phyloP scores from a whole-genome alignment of 352 stramenopile species.

The Pythium volutum region DNA sequence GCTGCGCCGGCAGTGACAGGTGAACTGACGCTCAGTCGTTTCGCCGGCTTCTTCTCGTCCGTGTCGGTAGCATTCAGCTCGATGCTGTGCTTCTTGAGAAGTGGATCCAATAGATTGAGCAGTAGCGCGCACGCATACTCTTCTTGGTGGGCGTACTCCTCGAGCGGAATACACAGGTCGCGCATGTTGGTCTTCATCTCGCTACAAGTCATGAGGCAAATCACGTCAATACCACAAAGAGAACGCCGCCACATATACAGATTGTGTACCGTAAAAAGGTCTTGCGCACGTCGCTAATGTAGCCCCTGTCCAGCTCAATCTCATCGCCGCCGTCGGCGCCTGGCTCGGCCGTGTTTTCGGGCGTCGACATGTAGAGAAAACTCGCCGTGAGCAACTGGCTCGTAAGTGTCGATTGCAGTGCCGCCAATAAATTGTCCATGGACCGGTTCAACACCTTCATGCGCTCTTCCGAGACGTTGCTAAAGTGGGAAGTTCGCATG shows the following conservation, averaged over 20 bases:
- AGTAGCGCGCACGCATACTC: constrained; percentile 71
- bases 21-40: background rate
- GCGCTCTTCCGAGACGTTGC: constrained; percentile 31
- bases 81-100: constrained; percentile 64
- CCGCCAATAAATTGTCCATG: constrained; percentile 62
- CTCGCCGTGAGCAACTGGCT: constrained; percentile 67
- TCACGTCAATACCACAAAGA: background rate
- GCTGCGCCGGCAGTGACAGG: background rate
- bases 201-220: constrained; percentile 23
- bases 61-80: constrained; percentile 19
- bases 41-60: background rate
- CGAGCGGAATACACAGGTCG: constrained; percentile 76
- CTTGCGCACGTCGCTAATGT: constrained; percentile 59
- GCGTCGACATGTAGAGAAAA: constrained; percentile 74
- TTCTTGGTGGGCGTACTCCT: constrained; percentile 82
- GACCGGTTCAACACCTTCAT: constrained; percentile 46
- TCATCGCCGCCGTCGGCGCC: constrained; percentile 24
- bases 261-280: constrained; percentile 41
- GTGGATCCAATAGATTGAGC: constrained; percentile 68
- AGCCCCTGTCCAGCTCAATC: constrained; percentile 65
- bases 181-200: constrained; percentile 87
- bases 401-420: constrained; percentile 64
- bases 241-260: background rate
- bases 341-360: constrained; percentile 63
- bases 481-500: constrained; percentile 40